Evolutionary conservation across 345 rosid species (phyloP).

Genomic region (Hevea brasiliensis): DNA sequence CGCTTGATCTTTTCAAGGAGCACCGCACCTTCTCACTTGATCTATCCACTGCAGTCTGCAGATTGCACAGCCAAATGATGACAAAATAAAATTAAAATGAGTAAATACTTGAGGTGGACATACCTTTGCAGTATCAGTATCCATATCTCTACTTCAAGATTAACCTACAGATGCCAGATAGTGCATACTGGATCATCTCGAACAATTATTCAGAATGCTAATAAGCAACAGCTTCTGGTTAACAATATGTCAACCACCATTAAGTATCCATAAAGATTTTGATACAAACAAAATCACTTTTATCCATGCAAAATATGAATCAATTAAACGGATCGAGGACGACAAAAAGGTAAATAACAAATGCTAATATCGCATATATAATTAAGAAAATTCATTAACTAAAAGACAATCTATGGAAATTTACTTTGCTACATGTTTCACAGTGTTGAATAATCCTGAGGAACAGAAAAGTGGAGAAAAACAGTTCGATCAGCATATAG

Average conservation of each 20-base stretch:
- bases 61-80: too few species aligned
- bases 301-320: background rate
- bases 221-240: background rate
- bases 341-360: background rate
- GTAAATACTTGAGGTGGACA: background rate
- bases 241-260: background rate
- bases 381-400: background rate
- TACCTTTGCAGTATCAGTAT: too few species aligned
- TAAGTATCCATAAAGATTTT: background rate
- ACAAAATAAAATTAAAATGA: too few species aligned
- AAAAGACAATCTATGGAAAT: background rate
- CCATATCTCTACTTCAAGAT: background rate
- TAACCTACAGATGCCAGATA: background rate
- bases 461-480: background rate
- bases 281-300: background rate
- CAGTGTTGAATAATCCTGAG: background rate
- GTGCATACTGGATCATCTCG: background rate
- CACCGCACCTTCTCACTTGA: background rate
- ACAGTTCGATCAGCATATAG: background rate
- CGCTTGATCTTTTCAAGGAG: too few species aligned
- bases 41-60: background rate
- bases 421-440: background rate
- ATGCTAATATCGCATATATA: background rate
- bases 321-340: background rate
- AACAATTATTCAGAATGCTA: background rate